These are phyloP conservation scores for Solanum pinnatisectum DNA, from an alignment of 257 asterid genomes.

Conservation along the genomic window DNA sequence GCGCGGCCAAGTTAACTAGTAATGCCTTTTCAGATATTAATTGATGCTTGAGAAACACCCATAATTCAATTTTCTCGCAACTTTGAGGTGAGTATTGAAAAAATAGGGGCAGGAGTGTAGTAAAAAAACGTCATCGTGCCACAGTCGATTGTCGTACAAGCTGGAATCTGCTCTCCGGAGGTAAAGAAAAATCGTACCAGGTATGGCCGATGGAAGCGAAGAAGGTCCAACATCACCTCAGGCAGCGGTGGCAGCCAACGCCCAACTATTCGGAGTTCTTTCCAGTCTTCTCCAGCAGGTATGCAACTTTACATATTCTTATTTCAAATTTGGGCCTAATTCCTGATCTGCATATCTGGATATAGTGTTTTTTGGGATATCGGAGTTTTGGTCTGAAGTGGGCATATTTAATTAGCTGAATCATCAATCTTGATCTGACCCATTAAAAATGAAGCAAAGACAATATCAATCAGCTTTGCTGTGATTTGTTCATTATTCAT, in stretches of 20 bases:
- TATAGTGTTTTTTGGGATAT: background rate
- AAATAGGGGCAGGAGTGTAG: background rate
- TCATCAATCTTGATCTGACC: background rate
- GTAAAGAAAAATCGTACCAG: background rate
- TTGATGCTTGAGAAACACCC: too few relatives aligned
- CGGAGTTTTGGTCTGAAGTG: background rate
- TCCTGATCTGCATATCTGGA: background rate
- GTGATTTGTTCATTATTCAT: background rate
- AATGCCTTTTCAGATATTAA: too few relatives aligned
- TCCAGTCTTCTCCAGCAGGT: background rate
- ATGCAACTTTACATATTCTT: background rate
- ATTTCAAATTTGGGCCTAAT: background rate
- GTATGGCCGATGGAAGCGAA: background rate
- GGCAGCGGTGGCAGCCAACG: background rate
- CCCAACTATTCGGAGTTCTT: background rate
- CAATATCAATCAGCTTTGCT: background rate
- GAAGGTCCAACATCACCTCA: background rate
- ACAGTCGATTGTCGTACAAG: background rate
- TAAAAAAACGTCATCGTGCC: background rate
- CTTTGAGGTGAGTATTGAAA: too few relatives aligned
- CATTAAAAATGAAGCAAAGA: background rate
- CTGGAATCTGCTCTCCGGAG: background rate
- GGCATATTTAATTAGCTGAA: background rate
- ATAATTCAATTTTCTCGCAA: too few relatives aligned
- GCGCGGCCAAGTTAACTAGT: background rate